Percentiles rank a stretch among this genome's conserved stretches.
phyloP scores from a whole-genome alignment of 441 rosid genomes.

The Mallotus repandus region DNA sequence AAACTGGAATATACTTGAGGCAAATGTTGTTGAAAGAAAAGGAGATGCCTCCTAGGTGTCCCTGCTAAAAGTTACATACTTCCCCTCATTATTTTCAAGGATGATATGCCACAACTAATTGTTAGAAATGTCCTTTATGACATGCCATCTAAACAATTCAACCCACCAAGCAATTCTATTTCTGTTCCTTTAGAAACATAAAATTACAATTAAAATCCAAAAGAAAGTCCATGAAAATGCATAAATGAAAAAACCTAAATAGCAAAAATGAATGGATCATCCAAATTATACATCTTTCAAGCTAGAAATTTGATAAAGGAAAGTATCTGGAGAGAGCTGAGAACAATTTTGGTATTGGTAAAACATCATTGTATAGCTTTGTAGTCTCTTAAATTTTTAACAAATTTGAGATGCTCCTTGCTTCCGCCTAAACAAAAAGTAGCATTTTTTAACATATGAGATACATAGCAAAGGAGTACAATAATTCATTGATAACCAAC shows the following conservation, averaged over 20 bases:
- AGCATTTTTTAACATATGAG: no score
- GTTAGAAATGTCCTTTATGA: constrained; percentile 84
- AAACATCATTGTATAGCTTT: not conserved
- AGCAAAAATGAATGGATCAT: constrained; percentile 23
- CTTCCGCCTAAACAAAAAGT: no score
- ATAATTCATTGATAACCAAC: no score
- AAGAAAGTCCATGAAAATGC: constrained; percentile 7
- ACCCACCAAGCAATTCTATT: not conserved
- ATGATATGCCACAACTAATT: constrained; percentile 74
- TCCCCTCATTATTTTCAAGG: constrained; percentile 86
- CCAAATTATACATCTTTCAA: not conserved
- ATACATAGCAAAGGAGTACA: not conserved
- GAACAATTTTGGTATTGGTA: not conserved
- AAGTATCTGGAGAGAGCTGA: constrained; percentile 25
- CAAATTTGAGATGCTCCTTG: no score
- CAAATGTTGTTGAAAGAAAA: not conserved
- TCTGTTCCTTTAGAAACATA: no score
- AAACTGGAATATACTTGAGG: not conserved
- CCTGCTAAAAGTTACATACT: constrained; percentile 89
- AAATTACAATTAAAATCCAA: not conserved
- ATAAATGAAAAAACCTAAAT: constrained; percentile 6
- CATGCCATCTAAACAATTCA: not conserved
- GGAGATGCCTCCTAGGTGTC: constrained; percentile 87
- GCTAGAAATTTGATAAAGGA: not conserved
- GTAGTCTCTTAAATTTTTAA: not conserved